These are phyloP conservation scores for Trichoderma atroviride DNA, from an alignment of 2,329 filamentous ascomycete genomes.

Conservation along the genomic window DNA sequence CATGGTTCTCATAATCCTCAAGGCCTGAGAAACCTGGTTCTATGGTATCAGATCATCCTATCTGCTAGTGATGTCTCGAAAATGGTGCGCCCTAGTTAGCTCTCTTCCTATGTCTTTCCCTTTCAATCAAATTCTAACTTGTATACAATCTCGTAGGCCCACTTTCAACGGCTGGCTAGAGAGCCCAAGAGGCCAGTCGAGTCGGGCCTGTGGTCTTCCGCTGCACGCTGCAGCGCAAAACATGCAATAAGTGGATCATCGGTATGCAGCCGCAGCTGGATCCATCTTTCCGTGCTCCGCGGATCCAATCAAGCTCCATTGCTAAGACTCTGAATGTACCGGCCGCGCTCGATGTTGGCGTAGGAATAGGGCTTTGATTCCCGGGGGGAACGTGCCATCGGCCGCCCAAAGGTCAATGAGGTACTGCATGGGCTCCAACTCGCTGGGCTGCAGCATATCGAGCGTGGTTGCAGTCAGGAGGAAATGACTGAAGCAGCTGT, in stretches of 20 bases:
- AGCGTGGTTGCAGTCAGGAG: conserved; percentile 74
- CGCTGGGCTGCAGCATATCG: conserved; percentile 77
- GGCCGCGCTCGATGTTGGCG: conserved; percentile 49
- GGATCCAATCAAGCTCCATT: conserved; percentile 4
- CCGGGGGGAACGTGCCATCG: conserved; percentile 78
- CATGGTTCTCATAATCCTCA: conserved; percentile 4
- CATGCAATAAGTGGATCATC: not conserved
- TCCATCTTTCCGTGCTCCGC: not conserved
- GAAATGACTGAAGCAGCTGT: conserved; percentile 82
- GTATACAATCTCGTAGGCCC: not conserved
- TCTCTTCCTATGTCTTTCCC: not conserved
- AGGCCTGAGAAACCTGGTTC: not conserved
- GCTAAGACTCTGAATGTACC: conserved; percentile 27
- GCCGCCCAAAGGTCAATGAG: conserved; percentile 85
- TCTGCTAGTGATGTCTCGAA: not conserved
- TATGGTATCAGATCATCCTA: conserved; percentile 17
- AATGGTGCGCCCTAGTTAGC: not conserved
- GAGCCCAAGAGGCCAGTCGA: not conserved
- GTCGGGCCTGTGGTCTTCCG: not conserved
- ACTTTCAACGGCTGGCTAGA: not conserved
- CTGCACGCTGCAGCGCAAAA: not conserved
- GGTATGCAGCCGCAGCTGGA: not conserved
- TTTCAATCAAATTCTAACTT: not conserved
- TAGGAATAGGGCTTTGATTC: conserved; percentile 64
- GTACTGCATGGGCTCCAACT: conserved; percentile 89